These are phyloP conservation scores for Ottelia alismoides DNA, from an alignment of 106 monocot species.

Conservation along the genomic window DNA sequence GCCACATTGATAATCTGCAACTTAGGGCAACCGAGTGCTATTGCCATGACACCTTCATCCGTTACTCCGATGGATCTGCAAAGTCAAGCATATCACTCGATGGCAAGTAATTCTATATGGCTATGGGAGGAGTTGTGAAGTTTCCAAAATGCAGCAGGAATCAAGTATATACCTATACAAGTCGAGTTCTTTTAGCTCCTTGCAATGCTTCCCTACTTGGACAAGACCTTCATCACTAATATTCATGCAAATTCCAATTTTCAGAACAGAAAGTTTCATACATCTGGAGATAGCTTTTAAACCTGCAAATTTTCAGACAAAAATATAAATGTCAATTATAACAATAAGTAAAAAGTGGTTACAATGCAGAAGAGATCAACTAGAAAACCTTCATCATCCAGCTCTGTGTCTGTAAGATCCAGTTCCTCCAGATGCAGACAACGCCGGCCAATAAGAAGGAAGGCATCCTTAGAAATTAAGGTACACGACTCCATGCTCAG, in stretches of 20 bases:
- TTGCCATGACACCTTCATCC: slow-evolving; percentile 39
- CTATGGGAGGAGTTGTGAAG: too few relatives aligned
- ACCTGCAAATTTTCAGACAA: slow-evolving; percentile 54
- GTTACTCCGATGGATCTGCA: slow-evolving; percentile 36
- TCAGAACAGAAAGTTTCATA: slow-evolving; percentile 38
- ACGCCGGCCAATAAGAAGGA: slow-evolving; percentile 39
- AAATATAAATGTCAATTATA: too few relatives aligned
- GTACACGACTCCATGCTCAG: slow-evolving; percentile 82
- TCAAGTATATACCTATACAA: slow-evolving; percentile 67
- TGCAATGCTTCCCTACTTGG: slow-evolving; percentile 38
- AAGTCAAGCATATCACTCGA: too few relatives aligned
- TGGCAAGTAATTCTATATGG: too few relatives aligned
- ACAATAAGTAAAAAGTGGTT: too few relatives aligned
- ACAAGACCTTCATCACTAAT: slow-evolving; percentile 55
- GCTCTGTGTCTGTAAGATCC: slow-evolving; percentile 70
- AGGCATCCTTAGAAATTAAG: slow-evolving; percentile 33
- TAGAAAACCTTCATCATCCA: slow-evolving; percentile 78
- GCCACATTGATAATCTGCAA: slow-evolving; percentile 54
- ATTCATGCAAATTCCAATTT: slow-evolving; percentile 66
- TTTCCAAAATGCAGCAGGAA: too few relatives aligned
- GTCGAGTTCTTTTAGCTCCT: slow-evolving; percentile 49
- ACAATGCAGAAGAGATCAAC: too few relatives aligned
- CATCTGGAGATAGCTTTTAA: slow-evolving; percentile 53
- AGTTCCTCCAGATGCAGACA: slow-evolving; percentile 59
- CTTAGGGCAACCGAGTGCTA: slow-evolving; percentile 41